These are phyloP conservation scores for Rhizophagus clarus DNA, from an alignment of 192 early-diverging fungal species.

Conservation along the genomic window DNA sequence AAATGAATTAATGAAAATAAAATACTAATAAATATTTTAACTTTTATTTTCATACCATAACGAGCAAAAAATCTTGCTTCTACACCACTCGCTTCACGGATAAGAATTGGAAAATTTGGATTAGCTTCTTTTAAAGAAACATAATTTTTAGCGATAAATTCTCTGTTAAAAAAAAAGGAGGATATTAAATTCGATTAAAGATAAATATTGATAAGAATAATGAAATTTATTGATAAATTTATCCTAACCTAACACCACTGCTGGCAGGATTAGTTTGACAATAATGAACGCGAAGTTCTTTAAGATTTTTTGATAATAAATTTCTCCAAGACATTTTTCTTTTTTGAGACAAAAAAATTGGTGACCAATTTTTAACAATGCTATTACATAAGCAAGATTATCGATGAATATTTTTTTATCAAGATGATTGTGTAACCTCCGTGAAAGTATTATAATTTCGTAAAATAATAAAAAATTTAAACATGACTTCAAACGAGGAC, in stretches of 20 bases:
- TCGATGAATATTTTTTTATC: too few relatives aligned
- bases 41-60: conserved; percentile 65
- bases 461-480: not conserved
- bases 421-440: too few relatives aligned
- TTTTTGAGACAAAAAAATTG: conserved; percentile 12
- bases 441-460: too few relatives aligned
- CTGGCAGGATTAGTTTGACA: conserved; percentile 79
- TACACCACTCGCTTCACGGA: conserved; percentile 83
- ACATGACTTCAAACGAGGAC: not conserved
- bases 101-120: conserved; percentile 86
- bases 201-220: not conserved
- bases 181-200: not conserved
- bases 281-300: conserved; percentile 91
- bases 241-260: conserved; percentile 73
- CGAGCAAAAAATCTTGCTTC: conserved; percentile 89
- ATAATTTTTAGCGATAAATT: conserved; percentile 85
- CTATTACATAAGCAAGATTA: too few relatives aligned
- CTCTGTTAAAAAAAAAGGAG: conserved; percentile 56
- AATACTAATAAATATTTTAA: not conserved
- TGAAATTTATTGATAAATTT: not conserved
- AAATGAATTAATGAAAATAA: not conserved
- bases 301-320: conserved; percentile 64
- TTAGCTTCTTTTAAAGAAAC: conserved; percentile 80
- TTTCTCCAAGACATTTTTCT: conserved; percentile 36
- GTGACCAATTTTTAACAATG: too few relatives aligned